Evolutionary conservation across 768 basidiomycete species (phyloP), one percentile per base, ranked within the genome.

Genomic region (Termitomyces sp.): DNA sequence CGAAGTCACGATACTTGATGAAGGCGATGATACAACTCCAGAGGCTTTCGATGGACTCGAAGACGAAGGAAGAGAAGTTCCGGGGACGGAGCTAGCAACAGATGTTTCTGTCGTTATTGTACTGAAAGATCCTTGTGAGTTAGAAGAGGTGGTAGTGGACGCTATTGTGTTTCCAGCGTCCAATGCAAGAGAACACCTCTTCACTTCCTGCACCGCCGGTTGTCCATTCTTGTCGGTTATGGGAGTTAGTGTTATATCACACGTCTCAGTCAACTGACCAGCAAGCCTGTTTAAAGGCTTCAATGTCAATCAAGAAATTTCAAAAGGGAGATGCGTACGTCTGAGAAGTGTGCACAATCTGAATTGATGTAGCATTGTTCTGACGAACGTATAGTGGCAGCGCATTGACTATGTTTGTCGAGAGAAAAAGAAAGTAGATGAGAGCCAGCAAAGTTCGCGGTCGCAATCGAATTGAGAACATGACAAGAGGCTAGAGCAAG

Each of bases 211-310:
- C 22, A 86, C 73, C 14, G 76, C 77, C 44, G 72, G 71, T n/a
- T 77, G 63, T 18, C 84, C 85, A 61, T 77, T 71, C 4, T 69
- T 66, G 62, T 77, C 80, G 52, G 73, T 79, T 45, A 80, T 74
- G 6, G 82, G 85, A 4, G 80, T 84, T 48, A 87, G 73, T 10
- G 80, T 80, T 49, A 84, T 71, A 10, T 78, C 73, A 66, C 87
- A 88, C n/a, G 77, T 83, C 72, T 84, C 75, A 43, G 74, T 80
- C 68, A 84, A 71, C 30, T 70, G 68, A 18, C 86, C 85, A 56
- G 76, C 72, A 46, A 75, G 57, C 53, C 84, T 85, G 59, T n/a
- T 28, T n/a, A 26, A 43, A 55, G 33, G 28, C 52, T 32, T 65
- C 52, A 63, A 55, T 60, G 53, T 54, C 42, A 30, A 43, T 51